phyloP scores from a whole-genome alignment of 169 alveolate genomes.

The Plasmodium cynomolgi region DNA sequence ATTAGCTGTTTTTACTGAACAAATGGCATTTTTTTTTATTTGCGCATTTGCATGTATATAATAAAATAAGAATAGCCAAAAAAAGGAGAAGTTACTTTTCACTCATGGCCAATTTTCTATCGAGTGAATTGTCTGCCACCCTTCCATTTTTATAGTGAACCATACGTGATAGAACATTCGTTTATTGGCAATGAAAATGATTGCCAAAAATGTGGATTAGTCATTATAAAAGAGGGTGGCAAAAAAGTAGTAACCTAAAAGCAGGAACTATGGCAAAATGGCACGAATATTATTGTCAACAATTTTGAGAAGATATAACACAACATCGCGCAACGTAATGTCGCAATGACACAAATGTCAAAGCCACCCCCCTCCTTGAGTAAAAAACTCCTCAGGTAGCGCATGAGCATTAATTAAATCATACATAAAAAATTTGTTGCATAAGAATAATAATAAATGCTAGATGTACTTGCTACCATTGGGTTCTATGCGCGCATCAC shows the following conservation, averaged over 20 bases:
- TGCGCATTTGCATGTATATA: neutral
- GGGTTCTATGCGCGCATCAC: neutral
- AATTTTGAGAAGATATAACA: neutral
- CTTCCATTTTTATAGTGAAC: neutral
- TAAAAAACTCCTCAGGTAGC: neutral
- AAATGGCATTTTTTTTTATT: neutral
- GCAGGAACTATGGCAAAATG: neutral
- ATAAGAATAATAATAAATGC: neutral
- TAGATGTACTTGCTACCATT: neutral
- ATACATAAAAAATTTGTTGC: neutral
- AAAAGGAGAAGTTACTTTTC: neutral
- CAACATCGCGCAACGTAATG: neutral
- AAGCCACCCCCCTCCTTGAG: neutral
- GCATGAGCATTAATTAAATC: neutral
- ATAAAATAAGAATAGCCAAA: neutral
- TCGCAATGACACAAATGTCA: neutral
- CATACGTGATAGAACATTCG: neutral
- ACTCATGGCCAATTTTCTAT: neutral
- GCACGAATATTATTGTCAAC: neutral
- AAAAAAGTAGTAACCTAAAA: neutral
- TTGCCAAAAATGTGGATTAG: neutral
- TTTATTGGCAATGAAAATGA: neutral
- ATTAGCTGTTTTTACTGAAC: neutral
- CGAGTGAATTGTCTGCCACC: neutral
- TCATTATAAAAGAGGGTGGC: neutral